These are phyloP conservation scores for Setaria italica DNA, from an alignment of 202 grass and related monocot species.

Conservation along the genomic window DNA sequence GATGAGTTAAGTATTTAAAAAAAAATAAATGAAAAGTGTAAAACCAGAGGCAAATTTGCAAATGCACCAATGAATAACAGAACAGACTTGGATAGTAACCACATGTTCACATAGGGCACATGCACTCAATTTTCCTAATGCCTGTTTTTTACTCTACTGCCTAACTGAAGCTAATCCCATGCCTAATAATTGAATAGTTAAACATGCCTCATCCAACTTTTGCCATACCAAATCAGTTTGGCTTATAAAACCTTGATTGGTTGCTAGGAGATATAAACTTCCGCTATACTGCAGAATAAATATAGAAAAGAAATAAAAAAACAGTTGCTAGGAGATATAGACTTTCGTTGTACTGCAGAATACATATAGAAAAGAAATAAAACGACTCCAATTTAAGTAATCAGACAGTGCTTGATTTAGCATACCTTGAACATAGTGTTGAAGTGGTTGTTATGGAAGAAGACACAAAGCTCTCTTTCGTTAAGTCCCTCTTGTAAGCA, in stretches of 20 bases:
- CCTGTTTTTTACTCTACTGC: neutral
- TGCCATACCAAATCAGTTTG: conserved; percentile 99
- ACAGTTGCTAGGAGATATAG: conserved; percentile 89
- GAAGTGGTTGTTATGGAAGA: conserved; percentile 99
- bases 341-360: conserved; percentile 76
- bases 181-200: neutral
- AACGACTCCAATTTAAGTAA: conserved; percentile 24
- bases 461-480: conserved; percentile 93
- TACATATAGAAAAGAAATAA: conserved; percentile 23
- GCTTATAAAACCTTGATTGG: conserved; percentile 94
- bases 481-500: conserved; percentile 97
- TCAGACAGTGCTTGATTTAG: conserved; percentile 29
- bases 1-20: too few species aligned
- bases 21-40: too few species aligned
- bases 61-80: neutral
- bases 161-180: conserved; percentile 10
- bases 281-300: conserved; percentile 76
- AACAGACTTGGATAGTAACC: neutral
- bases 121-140: neutral
- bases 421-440: conserved; percentile 98
- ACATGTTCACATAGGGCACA: neutral
- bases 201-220: conserved; percentile 93
- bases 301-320: conserved; percentile 11
- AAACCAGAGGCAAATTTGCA: neutral
- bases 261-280: conserved; percentile 88